Evolutionary conservation across 352 stramenopile species (phyloP), one percentile per base, ranked within the genome.

Genomic region (Nothophytophthora sp.): DNA sequence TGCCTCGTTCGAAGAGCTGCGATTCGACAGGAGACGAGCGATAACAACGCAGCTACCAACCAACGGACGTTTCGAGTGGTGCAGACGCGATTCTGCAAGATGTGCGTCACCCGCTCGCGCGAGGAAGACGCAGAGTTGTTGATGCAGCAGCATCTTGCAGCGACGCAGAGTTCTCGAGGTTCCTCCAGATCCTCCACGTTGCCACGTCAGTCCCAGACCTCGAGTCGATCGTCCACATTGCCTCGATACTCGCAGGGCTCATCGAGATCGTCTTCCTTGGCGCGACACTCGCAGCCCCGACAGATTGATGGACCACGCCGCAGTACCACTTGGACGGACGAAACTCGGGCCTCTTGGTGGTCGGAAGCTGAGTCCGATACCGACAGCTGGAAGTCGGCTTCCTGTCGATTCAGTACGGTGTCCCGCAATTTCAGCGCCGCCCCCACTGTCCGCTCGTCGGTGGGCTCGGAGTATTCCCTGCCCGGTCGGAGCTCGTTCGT

Each of bases 11-110:
- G 67, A 46, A 76, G 78, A 43, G 69, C 76, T 24, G 69, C 65
- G 9, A 58, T 66, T 43, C 52, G 58, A 32, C 63, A 65, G 19
- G 56, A 73, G 7, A 63, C 61, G 24, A 61, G 47, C 20, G 52
- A 50, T 19, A 43, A 49, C 7, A 38, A 45, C 34, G 33, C 44
- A 20, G 55, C 59, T 46, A 67, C 47, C 11, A 68, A 47, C 35
- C 63, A 72, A 25, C 51, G 76, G 29, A 81, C 58, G 9, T 81
- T 86, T 54, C 76, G 77, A 22, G 47, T 73, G 22, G 54, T 60
- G 28, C 81, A 85, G 62, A 76, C 71, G 54, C 71, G 81, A 22
- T 85, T 86, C 37, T 89, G 78, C 45, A 60, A 76, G 35, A 46
- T 76, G 40, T 89, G 78, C 43, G 49, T 89, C 19, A 71, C 58